A percentile compares a stretch with the other conserved stretches of the same genome.
phyloP scores from a whole-genome alignment of 2,329 filamentous ascomycete species.

The Talaromyces sp. region DNA sequence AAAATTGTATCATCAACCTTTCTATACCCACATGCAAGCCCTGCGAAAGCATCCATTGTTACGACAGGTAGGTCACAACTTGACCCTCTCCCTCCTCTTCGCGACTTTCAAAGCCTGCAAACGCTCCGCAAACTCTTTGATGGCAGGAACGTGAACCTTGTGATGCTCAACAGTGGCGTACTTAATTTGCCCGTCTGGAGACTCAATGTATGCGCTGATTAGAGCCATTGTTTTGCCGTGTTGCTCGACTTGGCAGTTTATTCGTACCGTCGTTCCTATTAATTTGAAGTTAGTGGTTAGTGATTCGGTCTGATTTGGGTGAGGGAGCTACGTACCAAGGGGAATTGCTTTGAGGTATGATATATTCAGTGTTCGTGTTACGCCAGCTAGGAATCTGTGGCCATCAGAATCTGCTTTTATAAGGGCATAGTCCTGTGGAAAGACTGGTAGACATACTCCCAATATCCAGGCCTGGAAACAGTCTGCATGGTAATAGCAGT shows the following conservation, averaged over 20 bases:
- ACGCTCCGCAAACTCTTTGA: slow-evolving; percentile 36
- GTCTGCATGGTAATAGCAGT: slow-evolving; percentile 53
- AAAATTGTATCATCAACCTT: not conserved
- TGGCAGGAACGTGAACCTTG: slow-evolving; percentile 49
- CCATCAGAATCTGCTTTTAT: not conserved
- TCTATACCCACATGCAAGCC: not conserved
- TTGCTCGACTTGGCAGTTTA: slow-evolving; percentile 46
- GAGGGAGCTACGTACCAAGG: slow-evolving; percentile 34
- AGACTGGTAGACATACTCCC: slow-evolving; percentile 41
- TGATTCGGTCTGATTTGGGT: not conserved
- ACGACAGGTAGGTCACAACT: slow-evolving; percentile 2
- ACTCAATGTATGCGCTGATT: slow-evolving; percentile 52
- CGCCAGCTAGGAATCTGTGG: slow-evolving; percentile 49
- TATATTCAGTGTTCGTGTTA: slow-evolving; percentile 52
- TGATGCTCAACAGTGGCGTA: slow-evolving; percentile 56
- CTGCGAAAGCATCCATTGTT: not conserved
- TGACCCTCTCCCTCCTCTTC: slow-evolving; percentile 12
- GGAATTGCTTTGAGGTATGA: slow-evolving; percentile 53
- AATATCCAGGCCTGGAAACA: slow-evolving; percentile 49
- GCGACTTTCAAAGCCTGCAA: slow-evolving; percentile 13
- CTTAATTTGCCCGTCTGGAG: slow-evolving; percentile 47
- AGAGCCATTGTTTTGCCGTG: slow-evolving; percentile 54
- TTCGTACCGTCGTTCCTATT: slow-evolving; percentile 42
- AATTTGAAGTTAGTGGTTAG: not conserved
- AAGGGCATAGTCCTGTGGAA: not conserved